Evolutionary conservation across 202 grass and related monocot genomes (phyloP).

Genomic region (Bolboschoenoplectus hybrid): DNA sequence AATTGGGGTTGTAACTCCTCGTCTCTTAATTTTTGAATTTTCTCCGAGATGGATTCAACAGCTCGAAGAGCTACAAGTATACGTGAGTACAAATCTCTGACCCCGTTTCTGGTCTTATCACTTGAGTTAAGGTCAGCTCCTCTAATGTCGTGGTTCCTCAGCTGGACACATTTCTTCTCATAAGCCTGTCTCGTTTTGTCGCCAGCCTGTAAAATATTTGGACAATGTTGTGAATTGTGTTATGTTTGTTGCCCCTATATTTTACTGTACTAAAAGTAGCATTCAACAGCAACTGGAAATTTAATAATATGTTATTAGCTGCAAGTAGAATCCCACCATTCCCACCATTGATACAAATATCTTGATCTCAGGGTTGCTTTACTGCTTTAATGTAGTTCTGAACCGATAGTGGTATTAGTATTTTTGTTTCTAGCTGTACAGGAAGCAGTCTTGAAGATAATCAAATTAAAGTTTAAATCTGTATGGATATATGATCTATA

Average conservation of each 20-base stretch:
- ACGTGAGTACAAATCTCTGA: slow-evolving; percentile 87
- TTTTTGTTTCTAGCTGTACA: neutral
- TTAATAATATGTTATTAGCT: neutral
- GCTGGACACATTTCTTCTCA: slow-evolving; percentile 85
- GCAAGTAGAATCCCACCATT: slow-evolving; percentile 8
- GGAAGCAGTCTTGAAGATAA: too few species aligned
- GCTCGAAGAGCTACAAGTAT: slow-evolving; percentile 93
- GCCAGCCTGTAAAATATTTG: slow-evolving; percentile 55
- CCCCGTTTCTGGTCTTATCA: slow-evolving; percentile 78
- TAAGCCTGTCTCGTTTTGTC: slow-evolving; percentile 82
- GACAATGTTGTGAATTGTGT: slow-evolving; percentile 30
- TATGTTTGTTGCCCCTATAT: neutral
- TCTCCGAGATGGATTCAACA: slow-evolving; percentile 83
- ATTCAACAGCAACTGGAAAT: slow-evolving; percentile 15
- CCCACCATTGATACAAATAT: neutral
- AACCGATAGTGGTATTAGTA: neutral
- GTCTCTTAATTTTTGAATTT: slow-evolving; percentile 79
- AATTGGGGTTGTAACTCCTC: slow-evolving; percentile 92
- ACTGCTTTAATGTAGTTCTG: neutral
- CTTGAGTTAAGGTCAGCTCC: slow-evolving; percentile 56
- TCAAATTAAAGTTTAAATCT: neutral
- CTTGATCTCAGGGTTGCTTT: neutral
- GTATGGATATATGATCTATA: neutral
- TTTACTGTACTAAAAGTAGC: neutral
- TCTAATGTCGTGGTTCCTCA: slow-evolving; percentile 84